Evolutionary conservation across 148 eudicot species (phyloP).

Genomic region (Polygonum maritimum): DNA sequence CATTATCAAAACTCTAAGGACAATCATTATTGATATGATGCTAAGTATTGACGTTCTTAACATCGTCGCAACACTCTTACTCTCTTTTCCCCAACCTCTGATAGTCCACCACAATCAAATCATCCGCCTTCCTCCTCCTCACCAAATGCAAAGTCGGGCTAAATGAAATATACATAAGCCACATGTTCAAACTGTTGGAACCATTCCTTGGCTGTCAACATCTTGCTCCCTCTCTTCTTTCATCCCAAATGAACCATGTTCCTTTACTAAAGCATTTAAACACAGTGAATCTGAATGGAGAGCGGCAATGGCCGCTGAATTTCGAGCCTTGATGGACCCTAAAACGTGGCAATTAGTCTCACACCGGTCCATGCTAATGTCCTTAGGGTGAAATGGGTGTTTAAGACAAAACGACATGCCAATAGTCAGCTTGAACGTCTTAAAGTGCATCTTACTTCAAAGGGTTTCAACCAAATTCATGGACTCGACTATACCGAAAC

Average conservation of each 20-base stretch:
- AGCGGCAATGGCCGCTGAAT: background rate
- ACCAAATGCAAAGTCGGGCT: background rate
- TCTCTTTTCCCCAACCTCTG: background rate
- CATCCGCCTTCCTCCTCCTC: too few species aligned
- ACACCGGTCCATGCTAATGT: background rate
- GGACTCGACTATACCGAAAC: background rate
- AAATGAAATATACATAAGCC: background rate
- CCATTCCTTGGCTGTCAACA: background rate
- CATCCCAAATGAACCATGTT: background rate
- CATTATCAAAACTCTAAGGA: too few species aligned
- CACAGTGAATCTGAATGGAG: background rate
- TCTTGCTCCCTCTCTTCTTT: background rate
- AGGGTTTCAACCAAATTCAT: background rate
- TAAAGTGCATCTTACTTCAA: background rate
- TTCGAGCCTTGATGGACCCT: background rate
- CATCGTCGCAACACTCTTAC: too few species aligned
- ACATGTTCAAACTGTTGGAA: background rate
- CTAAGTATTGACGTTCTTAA: too few species aligned
- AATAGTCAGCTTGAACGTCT: background rate
- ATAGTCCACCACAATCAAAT: background rate
- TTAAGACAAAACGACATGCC: background rate
- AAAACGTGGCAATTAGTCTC: background rate
- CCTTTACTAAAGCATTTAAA: background rate
- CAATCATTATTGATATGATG: too few species aligned
- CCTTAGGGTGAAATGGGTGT: background rate